phyloP scores from a whole-genome alignment of 257 asterid species.

The Solanum habrochaites region DNA sequence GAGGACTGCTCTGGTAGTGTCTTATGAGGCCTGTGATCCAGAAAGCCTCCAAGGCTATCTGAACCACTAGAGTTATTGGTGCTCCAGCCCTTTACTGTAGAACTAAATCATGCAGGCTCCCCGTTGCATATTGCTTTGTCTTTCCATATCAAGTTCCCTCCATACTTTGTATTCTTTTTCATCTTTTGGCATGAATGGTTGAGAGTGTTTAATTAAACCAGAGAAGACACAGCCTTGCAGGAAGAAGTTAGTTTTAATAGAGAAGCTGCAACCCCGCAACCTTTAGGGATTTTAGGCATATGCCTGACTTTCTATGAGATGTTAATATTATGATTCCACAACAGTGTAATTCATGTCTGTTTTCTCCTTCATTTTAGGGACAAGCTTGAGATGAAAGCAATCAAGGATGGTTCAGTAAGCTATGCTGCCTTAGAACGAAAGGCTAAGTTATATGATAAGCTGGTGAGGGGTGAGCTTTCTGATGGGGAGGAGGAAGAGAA shows the following conservation, averaged over 20 bases:
- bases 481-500: constrained; percentile 91
- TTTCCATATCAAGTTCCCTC: background rate
- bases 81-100: background rate
- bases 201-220: background rate
- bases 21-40: background rate
- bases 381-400: constrained; percentile 88
- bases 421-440: constrained; percentile 89
- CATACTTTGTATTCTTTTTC: background rate
- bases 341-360: background rate
- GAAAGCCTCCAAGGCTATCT: background rate
- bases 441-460: constrained; percentile 71
- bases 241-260: background rate
- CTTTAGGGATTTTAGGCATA: background rate
- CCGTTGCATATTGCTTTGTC: background rate
- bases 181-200: background rate
- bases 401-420: constrained; percentile 78
- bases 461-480: constrained; percentile 74
- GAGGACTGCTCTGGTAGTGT: background rate
- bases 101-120: background rate
- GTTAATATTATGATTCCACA: background rate
- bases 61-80: background rate
- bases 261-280: background rate
- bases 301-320: background rate
- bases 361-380: constrained; percentile 42
- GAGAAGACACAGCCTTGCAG: background rate